phyloP scores from a whole-genome alignment of 208 protist genomes.

The Acanthamoeba triangularis region DNA sequence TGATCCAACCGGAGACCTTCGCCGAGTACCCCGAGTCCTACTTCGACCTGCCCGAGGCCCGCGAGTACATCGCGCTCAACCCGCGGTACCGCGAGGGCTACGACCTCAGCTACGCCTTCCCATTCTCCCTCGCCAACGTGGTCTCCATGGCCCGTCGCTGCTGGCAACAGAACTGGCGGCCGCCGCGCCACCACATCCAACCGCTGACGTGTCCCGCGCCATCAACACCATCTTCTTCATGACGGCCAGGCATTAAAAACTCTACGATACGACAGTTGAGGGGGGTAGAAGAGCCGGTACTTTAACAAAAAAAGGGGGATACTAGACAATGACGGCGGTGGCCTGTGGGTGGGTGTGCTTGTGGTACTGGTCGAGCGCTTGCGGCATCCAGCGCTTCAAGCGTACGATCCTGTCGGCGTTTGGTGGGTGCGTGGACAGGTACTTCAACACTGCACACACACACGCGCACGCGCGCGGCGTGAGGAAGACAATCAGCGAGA shows the following conservation, averaged over 20 bases:
- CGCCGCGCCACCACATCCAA: background rate
- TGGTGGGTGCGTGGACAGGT: constrained; percentile 70
- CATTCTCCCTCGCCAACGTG: constrained; percentile 29
- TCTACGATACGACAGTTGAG: too few species aligned
- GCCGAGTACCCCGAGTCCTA: constrained; percentile 59
- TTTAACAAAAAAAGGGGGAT: background rate
- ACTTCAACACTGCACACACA: background rate
- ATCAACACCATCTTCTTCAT: background rate
- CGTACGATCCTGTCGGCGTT: background rate
- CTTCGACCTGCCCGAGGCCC: constrained; percentile 30
- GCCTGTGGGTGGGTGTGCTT: background rate
- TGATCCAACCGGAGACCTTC: constrained; percentile 43
- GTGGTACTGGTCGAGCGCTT: background rate
- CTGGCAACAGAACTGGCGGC: constrained; percentile 25
- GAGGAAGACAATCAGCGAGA: background rate
- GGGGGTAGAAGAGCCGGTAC: background rate
- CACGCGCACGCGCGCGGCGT: too few species aligned
- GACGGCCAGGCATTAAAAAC: background rate
- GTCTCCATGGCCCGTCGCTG: background rate
- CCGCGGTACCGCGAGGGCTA: constrained; percentile 37
- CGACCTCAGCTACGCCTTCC: constrained; percentile 50
- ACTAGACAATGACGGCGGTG: too few species aligned
- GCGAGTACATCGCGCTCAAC: constrained; percentile 41
- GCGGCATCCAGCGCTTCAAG: constrained; percentile 26
- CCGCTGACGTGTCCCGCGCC: too few species aligned